A percentile compares a stretch with the other conserved stretches of the same genome.
These are phyloP conservation scores for Pulicaria dysenterica DNA, from an alignment of 129 eudicot species.

Conservation along the genomic window DNA sequence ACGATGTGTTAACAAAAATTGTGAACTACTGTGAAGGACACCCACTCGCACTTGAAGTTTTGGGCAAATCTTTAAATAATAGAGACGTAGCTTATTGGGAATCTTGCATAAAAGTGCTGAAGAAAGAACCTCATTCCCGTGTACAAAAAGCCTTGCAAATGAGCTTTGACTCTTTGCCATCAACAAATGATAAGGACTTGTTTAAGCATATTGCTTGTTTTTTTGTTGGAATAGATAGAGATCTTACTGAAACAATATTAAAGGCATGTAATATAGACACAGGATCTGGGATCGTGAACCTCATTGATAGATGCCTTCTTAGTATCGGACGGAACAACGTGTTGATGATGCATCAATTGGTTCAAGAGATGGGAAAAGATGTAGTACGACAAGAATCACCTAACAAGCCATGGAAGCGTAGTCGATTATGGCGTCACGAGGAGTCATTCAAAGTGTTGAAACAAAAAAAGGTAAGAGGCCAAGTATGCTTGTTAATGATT, in stretches of 20 bases:
- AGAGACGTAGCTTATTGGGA: constrained; percentile 17
- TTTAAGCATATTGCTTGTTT: constrained; percentile 17
- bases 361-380: constrained; percentile 16
- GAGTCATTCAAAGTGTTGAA: neutral
- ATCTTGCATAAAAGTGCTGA: neutral
- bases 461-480: neutral
- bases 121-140: neutral
- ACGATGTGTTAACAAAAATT: neutral
- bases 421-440: constrained; percentile 1
- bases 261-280: neutral
- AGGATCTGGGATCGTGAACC: neutral
- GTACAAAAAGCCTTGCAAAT: neutral
- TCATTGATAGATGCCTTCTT: neutral
- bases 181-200: constrained; percentile 6
- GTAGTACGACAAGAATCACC: constrained; percentile 6
- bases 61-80: constrained; percentile 20
- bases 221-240: constrained; percentile 25
- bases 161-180: constrained; percentile 6
- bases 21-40: constrained; percentile 31
- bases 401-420: neutral
- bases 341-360: constrained; percentile 1
- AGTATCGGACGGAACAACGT: neutral
- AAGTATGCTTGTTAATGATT: neutral
- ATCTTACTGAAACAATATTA: constrained; percentile 15
- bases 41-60: constrained; percentile 36